Base-by-base conservation (phyloP, 306 rosid species). In the Amphicarpaea edgeworthii region DNA sequence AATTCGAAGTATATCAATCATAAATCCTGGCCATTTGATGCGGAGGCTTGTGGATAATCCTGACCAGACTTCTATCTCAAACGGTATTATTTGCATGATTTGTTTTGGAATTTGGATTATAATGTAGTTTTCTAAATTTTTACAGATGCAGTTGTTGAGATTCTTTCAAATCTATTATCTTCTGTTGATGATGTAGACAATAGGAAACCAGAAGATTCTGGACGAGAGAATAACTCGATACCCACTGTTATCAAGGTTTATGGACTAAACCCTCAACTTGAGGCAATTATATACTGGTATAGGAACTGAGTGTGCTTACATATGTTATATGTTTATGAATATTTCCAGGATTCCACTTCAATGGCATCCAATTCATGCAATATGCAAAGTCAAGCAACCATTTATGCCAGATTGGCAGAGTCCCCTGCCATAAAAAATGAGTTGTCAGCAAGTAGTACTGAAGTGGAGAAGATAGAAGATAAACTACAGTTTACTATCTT, bases 21-120 rank as follows among this genome's bases (percentile, higher is more conserved):
- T 92, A 17, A 92, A 85, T 78, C 90, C 97, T 8, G 90, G 88
- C 40, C 96, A 90, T 37, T 15, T 87, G 94, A 88, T 96, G 21
- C 84, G 82, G 54, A 85, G 79, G 77, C 77, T 86, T 69, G 79
- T 83, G 79, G 96, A 92, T 63, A 81, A 85, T 79, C 70, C 80
- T 77, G 86, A 69, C 60, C 80, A 50, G 30, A n/a, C 69, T 26
- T 67, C 82, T 71, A 7, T 43, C 17, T n/a, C 74, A 42, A 69
- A 75, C 65, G 88, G 82, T 85, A 85, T 23, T 49, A 17, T 81
- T 77, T 75, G 20, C 32, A 28, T 5, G 11, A 46, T 45, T 49
- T 55, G 21, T 28, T 76, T 69, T 49, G 59, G 40, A 34, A 6
- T 34, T 51, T 28, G 53, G 41, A 12, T 24, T 63, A 42, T 42